Evolutionary conservation across 345 rosid species (phyloP), one percentile per base, ranked within the genome.

Genomic region (Rubroshorea leprosula): DNA sequence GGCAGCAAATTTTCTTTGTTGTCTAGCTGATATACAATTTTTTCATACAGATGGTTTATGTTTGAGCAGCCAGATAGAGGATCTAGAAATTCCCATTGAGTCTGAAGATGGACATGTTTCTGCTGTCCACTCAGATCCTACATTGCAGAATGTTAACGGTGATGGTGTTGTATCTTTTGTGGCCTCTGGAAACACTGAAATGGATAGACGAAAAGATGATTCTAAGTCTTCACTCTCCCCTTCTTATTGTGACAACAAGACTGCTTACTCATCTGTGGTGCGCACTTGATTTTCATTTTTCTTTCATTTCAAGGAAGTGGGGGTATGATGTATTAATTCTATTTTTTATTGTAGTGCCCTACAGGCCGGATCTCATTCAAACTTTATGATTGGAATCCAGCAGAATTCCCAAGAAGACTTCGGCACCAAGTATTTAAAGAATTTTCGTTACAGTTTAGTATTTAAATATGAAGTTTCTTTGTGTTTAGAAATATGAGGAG

Each of bases 301-400:
- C 45, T 51, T 60, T 25, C 24, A 39, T 58, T 54, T 22, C 21
- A 44, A 53, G 22, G 35, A 43, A 25, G 50, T 12, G 0, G 51
- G 46, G 23, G 10, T 38, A 44, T 52, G 52, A 23, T 46, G 26
- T 64, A 51, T 69, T 78, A 41, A 67, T 68, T 56, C 29, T 51
- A 18, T 62, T 11, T 69, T 67, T 70, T 58, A 17, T 45, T 85
- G 54, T 56, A 93, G 99, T 89, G 97, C 55, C 97, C 99, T 53
- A 85, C 99, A 54, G 99, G 96, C 57, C 84, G 96, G 65, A 87
- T 93, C 71, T 89, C 97, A n/a, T 89, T 87, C 75, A 89, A 87
- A 83, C 97, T 92, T 60, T 89, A 89, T 73, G 99, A 93, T 60
- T 93, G 99, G 99, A 93, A 93, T 77, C 99, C 97, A 1, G 97